Evolutionary conservation across 257 asterid species (phyloP).

Genomic region (Nemophila menziesii): DNA sequence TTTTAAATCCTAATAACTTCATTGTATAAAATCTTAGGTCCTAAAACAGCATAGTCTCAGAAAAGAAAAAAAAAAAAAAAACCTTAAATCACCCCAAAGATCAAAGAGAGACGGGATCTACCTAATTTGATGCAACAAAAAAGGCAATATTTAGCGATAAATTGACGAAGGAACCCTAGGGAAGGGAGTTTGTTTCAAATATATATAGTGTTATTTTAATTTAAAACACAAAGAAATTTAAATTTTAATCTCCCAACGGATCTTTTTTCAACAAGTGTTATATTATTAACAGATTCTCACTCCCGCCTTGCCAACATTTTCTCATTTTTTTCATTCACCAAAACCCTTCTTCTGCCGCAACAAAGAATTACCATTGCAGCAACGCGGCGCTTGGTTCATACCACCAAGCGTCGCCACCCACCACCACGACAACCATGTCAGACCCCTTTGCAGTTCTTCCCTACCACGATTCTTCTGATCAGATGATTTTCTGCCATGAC

Average conservation of each 20-base stretch:
- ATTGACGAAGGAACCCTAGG: too few relatives aligned
- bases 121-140: too few relatives aligned
- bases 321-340: neutral
- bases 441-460: constrained; percentile 11
- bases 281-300: constrained; percentile 17
- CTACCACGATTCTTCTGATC: constrained; percentile 8
- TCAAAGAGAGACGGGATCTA: too few relatives aligned
- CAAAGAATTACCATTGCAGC: neutral
- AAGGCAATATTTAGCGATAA: too few relatives aligned
- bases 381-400: constrained; percentile 31
- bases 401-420: constrained; percentile 44
- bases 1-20: too few relatives aligned
- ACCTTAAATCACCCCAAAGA: too few relatives aligned
- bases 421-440: constrained; percentile 18
- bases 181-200: too few relatives aligned
- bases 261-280: constrained; percentile 17
- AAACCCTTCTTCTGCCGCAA: neutral
- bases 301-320: constrained; percentile 16
- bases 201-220: too few relatives aligned
- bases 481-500: constrained; percentile 4
- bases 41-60: too few relatives aligned
- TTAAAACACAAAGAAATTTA: neutral
- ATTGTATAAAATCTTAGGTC: too few relatives aligned
- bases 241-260: constrained; percentile 3
- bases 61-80: too few relatives aligned